These are phyloP conservation scores for Gentiana straminea DNA, from an alignment of 257 asterid genomes.

Conservation along the genomic window DNA sequence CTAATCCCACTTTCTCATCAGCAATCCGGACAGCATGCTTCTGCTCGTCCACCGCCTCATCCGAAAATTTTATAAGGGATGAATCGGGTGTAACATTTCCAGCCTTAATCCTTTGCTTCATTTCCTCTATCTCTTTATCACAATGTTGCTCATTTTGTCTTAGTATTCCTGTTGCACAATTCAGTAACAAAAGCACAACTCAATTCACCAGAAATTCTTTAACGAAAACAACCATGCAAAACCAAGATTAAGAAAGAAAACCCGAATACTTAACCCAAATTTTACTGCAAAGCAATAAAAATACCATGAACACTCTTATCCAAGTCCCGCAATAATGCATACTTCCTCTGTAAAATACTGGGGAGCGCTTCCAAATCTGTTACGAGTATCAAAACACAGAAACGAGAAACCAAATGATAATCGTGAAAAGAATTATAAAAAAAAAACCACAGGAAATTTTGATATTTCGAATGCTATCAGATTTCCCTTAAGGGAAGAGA, in stretches of 20 bases:
- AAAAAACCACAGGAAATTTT: too few relatives aligned
- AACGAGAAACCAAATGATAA: constrained; percentile 1
- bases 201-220: too few relatives aligned
- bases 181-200: too few relatives aligned
- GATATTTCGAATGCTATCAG: too few relatives aligned
- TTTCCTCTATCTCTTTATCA: constrained; percentile 78
- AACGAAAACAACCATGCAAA: too few relatives aligned
- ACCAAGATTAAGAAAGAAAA: background rate
- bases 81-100: constrained; percentile 69
- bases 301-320: constrained; percentile 89
- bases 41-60: constrained; percentile 89
- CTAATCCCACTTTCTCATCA: constrained; percentile 90
- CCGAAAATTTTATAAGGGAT: constrained; percentile 71
- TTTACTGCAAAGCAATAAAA: background rate
- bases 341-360: constrained; percentile 64
- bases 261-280: background rate
- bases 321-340: constrained; percentile 67
- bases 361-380: constrained; percentile 91
- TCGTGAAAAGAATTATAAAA: background rate
- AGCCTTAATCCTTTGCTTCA: constrained; percentile 66
- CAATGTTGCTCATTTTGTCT: constrained; percentile 84
- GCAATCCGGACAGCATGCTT: constrained; percentile 95
- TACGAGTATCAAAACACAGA: background rate
- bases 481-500: background rate
- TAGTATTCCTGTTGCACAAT: constrained; percentile 46